Base-by-base conservation (phyloP, 2,329 filamentous ascomycete genomes). In the Leptographium wingfieldii region DNA sequence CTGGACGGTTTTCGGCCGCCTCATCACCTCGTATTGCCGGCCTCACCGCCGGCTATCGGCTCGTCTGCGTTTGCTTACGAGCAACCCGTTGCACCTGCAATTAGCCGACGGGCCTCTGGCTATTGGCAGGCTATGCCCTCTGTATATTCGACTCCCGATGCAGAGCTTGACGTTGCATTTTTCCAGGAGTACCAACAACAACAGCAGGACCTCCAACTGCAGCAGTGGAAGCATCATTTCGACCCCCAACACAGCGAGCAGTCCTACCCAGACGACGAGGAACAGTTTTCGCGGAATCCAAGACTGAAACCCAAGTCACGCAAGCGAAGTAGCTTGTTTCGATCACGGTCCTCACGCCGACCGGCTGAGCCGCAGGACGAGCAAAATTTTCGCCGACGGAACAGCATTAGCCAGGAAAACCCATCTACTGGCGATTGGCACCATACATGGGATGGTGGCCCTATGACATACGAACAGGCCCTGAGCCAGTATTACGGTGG, bases 261-360 rank as follows among this genome's bases (percentile, higher is more conserved):
- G 27, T 5, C 25, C 5, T 52, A 29, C 11, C 27, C 27, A 10
- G 16, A 55, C 5, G 31, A 22, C 6, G 33, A 38, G 22, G 52
- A 55, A 38, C 16, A n/a, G 14, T 5, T 54, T 9, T 35, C 33
- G 25, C 40, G 43, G 55, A 16, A 35, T 2, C 7, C 35, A 22
- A 56, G 51, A 14, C 31, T 25, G 35, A 53, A 54, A 11, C 48
- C 46, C 3, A 29, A 22, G 19, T 25, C 12, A 3, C 46, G 46
- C 27, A 48, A 46, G 19, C 51, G 57, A 54, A 61, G 65, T 61
- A 70, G 68, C 56, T 61, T 75, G 11, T 73, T 74, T 56, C 73
- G 73, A 12, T 71, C 73, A 9, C 69, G 67, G 57, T 72, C 73
- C 10, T 70, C 69, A 1, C 69, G 69, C 57, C 68, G 66, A 16